phyloP scores from a whole-genome alignment of 306 rosid genomes.

The Arachis hypogaea region DNA sequence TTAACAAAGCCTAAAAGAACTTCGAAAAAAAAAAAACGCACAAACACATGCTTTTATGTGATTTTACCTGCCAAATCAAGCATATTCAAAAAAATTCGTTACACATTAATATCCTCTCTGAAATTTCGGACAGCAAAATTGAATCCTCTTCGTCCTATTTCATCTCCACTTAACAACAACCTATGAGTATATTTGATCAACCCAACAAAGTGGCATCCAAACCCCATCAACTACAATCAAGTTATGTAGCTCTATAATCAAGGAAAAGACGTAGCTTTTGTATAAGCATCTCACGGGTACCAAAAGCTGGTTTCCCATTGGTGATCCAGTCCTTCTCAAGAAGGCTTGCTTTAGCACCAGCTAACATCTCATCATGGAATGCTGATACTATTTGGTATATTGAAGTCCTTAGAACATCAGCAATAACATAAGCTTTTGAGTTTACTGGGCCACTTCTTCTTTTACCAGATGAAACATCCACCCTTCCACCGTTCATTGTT shows the following conservation, averaged over 20 bases:
- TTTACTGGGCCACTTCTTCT: conserved; percentile 66
- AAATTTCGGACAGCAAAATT: conserved; percentile 43
- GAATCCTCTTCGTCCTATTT: conserved; percentile 43
- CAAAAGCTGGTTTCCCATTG: conserved; percentile 57
- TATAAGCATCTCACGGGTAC: conserved; percentile 65
- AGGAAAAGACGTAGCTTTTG: conserved; percentile 75
- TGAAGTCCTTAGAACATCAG: conserved; percentile 79
- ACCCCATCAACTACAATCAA: neutral
- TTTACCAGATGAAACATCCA: conserved; percentile 56
- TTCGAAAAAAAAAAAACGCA: too few relatives aligned
- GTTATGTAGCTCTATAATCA: conserved; percentile 74
- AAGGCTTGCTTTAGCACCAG: conserved; percentile 72
- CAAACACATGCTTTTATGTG: neutral
- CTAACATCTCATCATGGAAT: conserved; percentile 80
- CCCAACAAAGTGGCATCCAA: conserved; percentile 30
- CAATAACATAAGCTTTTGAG: conserved; percentile 81
- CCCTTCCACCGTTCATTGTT: conserved; percentile 60
- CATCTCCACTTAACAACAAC: conserved; percentile 39
- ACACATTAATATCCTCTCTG: conserved; percentile 32
- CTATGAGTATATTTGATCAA: conserved; percentile 26
- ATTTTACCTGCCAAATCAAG: conserved; percentile 1
- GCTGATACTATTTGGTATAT: conserved; percentile 79
- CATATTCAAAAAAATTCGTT: conserved; percentile 37
- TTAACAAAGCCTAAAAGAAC: neutral
- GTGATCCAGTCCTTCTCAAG: conserved; percentile 89